Evolutionary conservation across 1,284 basidiomycete genomes (phyloP).

Genomic region (Erythrobasidium hasegawianum): DNA sequence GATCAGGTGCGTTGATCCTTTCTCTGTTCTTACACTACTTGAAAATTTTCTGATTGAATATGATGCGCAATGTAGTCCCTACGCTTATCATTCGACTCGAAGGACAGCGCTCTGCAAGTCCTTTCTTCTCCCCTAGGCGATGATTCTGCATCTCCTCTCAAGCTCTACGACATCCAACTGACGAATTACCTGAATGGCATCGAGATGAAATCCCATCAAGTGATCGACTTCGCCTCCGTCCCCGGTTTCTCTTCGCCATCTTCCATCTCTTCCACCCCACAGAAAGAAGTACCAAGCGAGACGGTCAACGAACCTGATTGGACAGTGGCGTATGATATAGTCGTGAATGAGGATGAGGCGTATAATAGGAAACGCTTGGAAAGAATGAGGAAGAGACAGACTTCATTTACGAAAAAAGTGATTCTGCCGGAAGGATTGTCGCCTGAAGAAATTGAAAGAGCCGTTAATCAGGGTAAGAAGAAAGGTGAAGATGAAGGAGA

Average conservation of each 20-base stretch:
- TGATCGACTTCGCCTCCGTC: constrained; percentile 23
- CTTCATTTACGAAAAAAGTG: neutral
- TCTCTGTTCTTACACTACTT: neutral
- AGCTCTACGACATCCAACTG: constrained; percentile 18
- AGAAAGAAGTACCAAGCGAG: neutral
- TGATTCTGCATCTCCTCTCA: neutral
- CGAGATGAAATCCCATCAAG: neutral
- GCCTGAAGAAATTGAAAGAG: neutral
- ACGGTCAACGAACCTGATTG: neutral
- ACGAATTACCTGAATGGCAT: constrained; percentile 21
- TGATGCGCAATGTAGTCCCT: constrained; percentile 3
- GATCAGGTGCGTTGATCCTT: constrained; percentile 7
- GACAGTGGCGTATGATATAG: neutral
- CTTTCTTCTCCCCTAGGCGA: constrained; percentile 2
- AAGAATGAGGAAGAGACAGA: neutral
- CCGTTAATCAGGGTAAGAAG: neutral
- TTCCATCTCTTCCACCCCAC: neutral
- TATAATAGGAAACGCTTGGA: neutral
- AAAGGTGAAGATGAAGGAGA: neutral
- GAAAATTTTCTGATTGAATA: neutral
- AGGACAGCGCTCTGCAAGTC: constrained; percentile 16
- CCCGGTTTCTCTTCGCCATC: neutral
- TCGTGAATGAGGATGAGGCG: neutral
- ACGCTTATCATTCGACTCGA: constrained; percentile 6
- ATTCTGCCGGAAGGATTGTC: constrained; percentile 2